These are phyloP conservation scores for Lenzites betulinus DNA, from an alignment of 768 basidiomycete species.

Conservation along the genomic window DNA sequence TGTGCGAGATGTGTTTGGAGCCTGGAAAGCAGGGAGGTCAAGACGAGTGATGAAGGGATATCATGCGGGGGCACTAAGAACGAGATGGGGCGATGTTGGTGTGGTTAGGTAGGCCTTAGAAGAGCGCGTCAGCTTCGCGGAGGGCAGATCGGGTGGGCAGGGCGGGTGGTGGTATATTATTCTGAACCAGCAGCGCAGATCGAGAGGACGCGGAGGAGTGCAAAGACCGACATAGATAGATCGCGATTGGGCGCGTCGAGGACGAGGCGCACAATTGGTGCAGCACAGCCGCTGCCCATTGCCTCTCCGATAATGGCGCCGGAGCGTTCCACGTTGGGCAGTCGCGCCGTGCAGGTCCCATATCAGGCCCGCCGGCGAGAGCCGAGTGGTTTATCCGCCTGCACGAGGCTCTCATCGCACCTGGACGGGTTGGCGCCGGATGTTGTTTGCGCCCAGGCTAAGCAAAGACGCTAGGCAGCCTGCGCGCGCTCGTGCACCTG, in stretches of 20 bases:
- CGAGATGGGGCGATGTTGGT: no score
- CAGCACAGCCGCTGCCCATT: not conserved
- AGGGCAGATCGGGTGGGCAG: no score
- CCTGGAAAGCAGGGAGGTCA: no score
- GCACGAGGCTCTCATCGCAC: constrained; percentile 19
- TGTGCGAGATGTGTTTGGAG: not conserved
- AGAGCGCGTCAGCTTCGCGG: not conserved
- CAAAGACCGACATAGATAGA: not conserved
- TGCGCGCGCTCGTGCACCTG: not conserved
- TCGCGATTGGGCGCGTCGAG: no score
- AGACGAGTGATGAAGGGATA: not conserved
- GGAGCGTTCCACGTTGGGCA: constrained; percentile 6
- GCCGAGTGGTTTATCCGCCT: constrained; percentile 11
- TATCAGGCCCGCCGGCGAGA: constrained; percentile 1
- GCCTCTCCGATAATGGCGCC: not conserved
- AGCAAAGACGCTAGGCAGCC: constrained; percentile 8
- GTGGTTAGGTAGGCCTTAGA: no score
- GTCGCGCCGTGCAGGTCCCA: not conserved
- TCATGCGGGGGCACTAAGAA: not conserved
- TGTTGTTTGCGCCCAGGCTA: constrained; percentile 3
- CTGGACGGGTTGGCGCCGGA: not conserved
- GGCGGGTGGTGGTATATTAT: not conserved
- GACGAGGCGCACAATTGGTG: no score
- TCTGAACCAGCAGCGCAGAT: not conserved
- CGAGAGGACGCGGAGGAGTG: not conserved